Conservation (phyloP, 805 yeast genomes). For the Kazachstania bromeliacearum region DNA sequence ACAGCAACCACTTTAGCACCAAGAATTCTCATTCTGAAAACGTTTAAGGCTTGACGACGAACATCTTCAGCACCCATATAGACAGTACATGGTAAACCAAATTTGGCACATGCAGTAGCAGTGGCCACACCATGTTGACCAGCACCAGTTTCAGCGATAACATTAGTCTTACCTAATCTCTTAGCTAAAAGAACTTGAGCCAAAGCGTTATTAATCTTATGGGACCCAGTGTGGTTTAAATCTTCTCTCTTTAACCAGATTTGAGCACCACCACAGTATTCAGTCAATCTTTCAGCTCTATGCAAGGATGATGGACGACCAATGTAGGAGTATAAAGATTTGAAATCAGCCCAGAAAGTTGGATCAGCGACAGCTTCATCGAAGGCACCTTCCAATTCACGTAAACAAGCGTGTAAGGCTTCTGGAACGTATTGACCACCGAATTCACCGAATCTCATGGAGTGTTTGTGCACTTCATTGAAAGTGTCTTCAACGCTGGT, state of each 20-base stretch:
- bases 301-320: slow-evolving; percentile 95
- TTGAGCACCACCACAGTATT: slow-evolving; percentile 87
- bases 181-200: slow-evolving; percentile 75
- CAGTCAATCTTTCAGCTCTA: slow-evolving; percentile 80
- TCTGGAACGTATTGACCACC: slow-evolving; percentile 99
- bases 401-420: slow-evolving; percentile 81
- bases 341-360: slow-evolving; percentile 86
- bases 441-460: slow-evolving; percentile 82
- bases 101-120: slow-evolving; percentile 86
- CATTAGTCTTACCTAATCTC: slow-evolving; percentile 64
- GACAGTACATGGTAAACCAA: slow-evolving; percentile 88
- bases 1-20: slow-evolving; percentile 96
- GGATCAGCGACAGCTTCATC: slow-evolving; percentile 85
- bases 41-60: slow-evolving; percentile 95
- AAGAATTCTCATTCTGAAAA: slow-evolving; percentile 89
- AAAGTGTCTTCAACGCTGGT: slow-evolving; percentile 28
- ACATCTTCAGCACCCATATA: slow-evolving; percentile 99
- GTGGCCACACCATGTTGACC: slow-evolving; percentile 93
- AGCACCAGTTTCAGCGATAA: slow-evolving; percentile 88
- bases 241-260: slow-evolving; percentile 99
- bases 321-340: slow-evolving; percentile 75
- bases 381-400: slow-evolving; percentile 81
- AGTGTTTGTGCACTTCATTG: slow-evolving; percentile 55
- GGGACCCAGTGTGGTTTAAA: slow-evolving; percentile 81
- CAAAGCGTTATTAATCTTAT: slow-evolving; percentile 75